Evolutionary conservation across 805 yeast species (phyloP), one percentile per base, ranked within the genome.

Genomic region (Metschnikowia chrysomelidarum): DNA sequence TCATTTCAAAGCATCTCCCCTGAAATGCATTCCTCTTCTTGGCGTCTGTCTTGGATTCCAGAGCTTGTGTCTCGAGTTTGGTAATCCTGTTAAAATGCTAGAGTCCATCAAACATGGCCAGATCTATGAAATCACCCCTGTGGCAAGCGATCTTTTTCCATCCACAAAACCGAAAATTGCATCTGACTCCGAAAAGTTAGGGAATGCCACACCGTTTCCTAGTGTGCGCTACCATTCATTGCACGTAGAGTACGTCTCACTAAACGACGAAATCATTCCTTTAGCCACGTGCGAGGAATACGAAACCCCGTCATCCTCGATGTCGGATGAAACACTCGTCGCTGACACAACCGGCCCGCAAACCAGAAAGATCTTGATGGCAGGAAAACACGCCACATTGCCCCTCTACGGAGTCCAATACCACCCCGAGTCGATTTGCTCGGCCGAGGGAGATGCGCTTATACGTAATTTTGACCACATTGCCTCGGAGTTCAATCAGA

Each of bases 41-140:
- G 99, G 99, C 0, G 83, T 94, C 3, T 93, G 99, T 53, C 64
- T 93, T 16, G 99, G 99, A 0, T 86, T 88, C 55, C 99, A 93
- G 57, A 74, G 87, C 19, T 60, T 94, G 51, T 83, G 93, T 47
- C 61, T 69, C 14, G 72, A 71, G 7, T 69, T 69, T 47, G 95
- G 89, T 3, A 75, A 76, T 35, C 36, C 53, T 1, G 75, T 91
- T 3, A 52, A 55, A 13, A 69, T 75, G 30, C 64, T 88, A 32
- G 55, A 61, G 0, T 60, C 72, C 1, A 81, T 89, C 7, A 77
- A 79, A 43, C 99, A 93, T 53, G 99, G 99, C 3, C 96, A 88
- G 51, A 74, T 84, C 1, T 83, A 82, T 46, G 50, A 60, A 2
- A 72, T 87, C 12, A 36, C 54, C 15, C 67, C 67, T 0, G 37